A percentile compares a stretch with the other conserved stretches of the same genome.
phyloP scores from a whole-genome alignment of 2,329 filamentous ascomycete species.

The Cladosporium velox region DNA sequence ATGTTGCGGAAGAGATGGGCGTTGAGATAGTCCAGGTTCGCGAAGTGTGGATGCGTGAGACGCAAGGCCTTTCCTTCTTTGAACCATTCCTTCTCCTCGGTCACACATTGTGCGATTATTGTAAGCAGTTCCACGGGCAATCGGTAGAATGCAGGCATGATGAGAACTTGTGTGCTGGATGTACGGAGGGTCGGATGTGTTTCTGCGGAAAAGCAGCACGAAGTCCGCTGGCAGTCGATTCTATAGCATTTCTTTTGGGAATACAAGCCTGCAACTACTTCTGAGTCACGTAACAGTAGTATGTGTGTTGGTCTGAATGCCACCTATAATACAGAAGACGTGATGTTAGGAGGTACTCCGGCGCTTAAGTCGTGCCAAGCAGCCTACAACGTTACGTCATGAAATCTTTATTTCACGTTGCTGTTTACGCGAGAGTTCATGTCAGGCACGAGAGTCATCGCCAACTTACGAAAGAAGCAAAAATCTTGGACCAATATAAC shows the following conservation, averaged over 20 bases:
- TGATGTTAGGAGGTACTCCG: background rate
- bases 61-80: background rate
- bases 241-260: background rate
- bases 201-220: background rate
- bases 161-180: background rate
- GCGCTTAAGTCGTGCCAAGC: background rate
- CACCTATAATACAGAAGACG: background rate
- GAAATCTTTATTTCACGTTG: background rate
- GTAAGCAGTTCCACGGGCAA: background rate
- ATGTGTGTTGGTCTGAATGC: background rate
- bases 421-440: background rate
- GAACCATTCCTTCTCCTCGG: background rate
- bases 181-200: background rate
- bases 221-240: background rate
- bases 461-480: background rate
- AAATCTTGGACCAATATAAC: background rate
- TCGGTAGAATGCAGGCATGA: background rate
- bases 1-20: background rate
- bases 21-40: background rate
- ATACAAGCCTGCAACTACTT: background rate
- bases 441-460: background rate
- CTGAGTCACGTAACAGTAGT: background rate
- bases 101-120: background rate
- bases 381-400: background rate
- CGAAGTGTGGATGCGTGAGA: background rate